phyloP scores from a whole-genome alignment of 2,329 filamentous ascomycete species.

The Diaporthe vexans region DNA sequence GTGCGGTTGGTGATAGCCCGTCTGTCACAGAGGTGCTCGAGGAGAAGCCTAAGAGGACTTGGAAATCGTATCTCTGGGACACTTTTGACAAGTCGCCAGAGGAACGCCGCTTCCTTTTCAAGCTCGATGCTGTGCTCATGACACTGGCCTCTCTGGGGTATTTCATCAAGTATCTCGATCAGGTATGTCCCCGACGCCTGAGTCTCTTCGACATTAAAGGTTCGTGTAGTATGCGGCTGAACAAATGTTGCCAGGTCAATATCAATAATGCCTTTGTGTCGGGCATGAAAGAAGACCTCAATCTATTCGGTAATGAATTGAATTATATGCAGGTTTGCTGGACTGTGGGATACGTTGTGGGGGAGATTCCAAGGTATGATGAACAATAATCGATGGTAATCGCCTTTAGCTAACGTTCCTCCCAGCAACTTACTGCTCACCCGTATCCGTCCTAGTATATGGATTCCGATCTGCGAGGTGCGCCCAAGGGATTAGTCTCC shows the following conservation, averaged over 20 bases:
- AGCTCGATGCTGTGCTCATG: slow-evolving; percentile 51
- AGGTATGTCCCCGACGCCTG: slow-evolving; percentile 38
- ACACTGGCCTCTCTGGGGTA: slow-evolving; percentile 58
- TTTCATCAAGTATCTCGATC: slow-evolving; percentile 61
- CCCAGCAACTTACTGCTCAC: slow-evolving; percentile 53
- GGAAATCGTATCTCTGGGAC: slow-evolving; percentile 65
- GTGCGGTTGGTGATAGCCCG: neutral
- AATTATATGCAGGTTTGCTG: slow-evolving; percentile 54
- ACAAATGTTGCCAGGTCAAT: slow-evolving; percentile 46
- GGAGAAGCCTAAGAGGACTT: slow-evolving; percentile 54
- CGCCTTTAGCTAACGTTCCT: neutral
- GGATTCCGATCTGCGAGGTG: slow-evolving; percentile 56
- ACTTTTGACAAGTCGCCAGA: slow-evolving; percentile 55
- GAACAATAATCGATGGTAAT: neutral
- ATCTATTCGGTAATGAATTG: slow-evolving; percentile 57
- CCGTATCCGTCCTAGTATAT: slow-evolving; percentile 58
- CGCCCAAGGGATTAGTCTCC: too few relatives aligned
- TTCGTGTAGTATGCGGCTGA: neutral
- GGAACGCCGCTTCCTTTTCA: slow-evolving; percentile 51
- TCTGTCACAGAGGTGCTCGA: slow-evolving; percentile 42
- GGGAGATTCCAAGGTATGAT: slow-evolving; percentile 52
- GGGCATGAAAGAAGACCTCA: slow-evolving; percentile 60
- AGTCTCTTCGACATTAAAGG: neutral
- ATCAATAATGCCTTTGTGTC: slow-evolving; percentile 60
- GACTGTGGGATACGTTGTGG: slow-evolving; percentile 57